Base-by-base conservation (phyloP, 805 yeast genomes). In the Saccharomycopsis amapae region DNA sequence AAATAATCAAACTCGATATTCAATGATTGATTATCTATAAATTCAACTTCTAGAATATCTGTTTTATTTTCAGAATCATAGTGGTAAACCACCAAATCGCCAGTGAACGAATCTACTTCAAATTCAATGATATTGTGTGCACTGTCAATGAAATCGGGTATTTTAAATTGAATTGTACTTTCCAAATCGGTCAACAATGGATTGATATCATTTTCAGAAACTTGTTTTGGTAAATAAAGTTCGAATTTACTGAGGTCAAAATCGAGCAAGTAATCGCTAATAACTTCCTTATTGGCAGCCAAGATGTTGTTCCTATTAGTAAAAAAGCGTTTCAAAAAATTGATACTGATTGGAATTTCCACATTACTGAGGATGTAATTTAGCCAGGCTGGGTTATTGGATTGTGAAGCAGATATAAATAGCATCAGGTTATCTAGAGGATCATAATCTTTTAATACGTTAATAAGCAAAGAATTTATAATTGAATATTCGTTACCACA, bases 341-440 rank as follows among this genome's bases (percentile, higher is more conserved):
- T 42, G 15, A 42, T 9, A 17, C 35, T 30, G 13, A 47, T 18
- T 12, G 50, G 50, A 18, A 47, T 20, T 15, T 31, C 18, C 9
- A 37, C 25, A 20, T 23, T 26, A 20, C 38, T 43, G 20, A 43
- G 12, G 6, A 47, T 38, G 17, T 42, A 33, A 30, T 35, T 38
- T 17, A 47, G 15, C 50, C 50, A 47, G 25, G 17, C 24, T 6
- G 44, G 44, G 35, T 47, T 47, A 26, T 47, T 39, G 12, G 47
- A 42, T 10, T 25, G 2, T 20, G n/a, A 4, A 6, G 39, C 49
- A n/a, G 39, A 30, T 7, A 41, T 24, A 15, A 33, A 45, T 7
- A 45, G 17, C 13, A 43, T 24, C 10, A 22, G 17, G 9, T 4
- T 28, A 15, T 43, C 41, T n/a, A 3, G 5, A 4, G 34, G 37